Base-by-base conservation (phyloP, 2,329 filamentous ascomycete genomes). In the Botryotinia narcissicola region DNA sequence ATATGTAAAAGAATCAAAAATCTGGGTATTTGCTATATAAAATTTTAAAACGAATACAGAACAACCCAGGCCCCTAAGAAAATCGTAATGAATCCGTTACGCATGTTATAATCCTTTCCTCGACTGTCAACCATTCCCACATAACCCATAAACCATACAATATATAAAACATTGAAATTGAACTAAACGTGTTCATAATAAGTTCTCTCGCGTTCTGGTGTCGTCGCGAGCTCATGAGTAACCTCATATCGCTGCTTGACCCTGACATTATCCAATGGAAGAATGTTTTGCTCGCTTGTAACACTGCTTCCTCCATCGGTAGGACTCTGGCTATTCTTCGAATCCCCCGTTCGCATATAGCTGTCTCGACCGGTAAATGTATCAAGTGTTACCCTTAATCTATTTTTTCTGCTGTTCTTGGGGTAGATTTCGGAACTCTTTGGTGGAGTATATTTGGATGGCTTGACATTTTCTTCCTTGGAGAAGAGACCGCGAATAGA, bases 401-500 rank as follows among this genome's bases (percentile, higher is more conserved):
- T 61, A 20, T 61, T 61, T 61, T 16, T 61, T 16, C 35, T 61
- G 4, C 7, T 61, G 20, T 61, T 61, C 32, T 37, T 22, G 32
- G 35, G 35, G 22, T 61, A 61, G 35, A 61, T 22, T 61, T 61
- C 59, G 20, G 35, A 61, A 5, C 20, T 35, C 35, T 61, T 61
- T 22, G 59, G 59, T 37, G 59, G 59, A 3, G 59, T 61, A 8
- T 61, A 61, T 61, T 61, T 61, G 22, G 59, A 40, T 22, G 35
- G 35, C n/a, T 61, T 61, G 6, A 32, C 32, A 3, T 25, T 25
- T 61, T 61, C 59, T 25, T 61, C 59, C 35, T 61, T 61, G 35
- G 59, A 61, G 59, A 61, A 61, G 32, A 61, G 59, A 37, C 59
- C 59, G 35, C 59, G 59, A 37, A 61, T 61, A 61, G 59, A 61